phyloP scores from a whole-genome alignment of 495 filamentous ascomycete genomes.

The Halenospora varia region DNA sequence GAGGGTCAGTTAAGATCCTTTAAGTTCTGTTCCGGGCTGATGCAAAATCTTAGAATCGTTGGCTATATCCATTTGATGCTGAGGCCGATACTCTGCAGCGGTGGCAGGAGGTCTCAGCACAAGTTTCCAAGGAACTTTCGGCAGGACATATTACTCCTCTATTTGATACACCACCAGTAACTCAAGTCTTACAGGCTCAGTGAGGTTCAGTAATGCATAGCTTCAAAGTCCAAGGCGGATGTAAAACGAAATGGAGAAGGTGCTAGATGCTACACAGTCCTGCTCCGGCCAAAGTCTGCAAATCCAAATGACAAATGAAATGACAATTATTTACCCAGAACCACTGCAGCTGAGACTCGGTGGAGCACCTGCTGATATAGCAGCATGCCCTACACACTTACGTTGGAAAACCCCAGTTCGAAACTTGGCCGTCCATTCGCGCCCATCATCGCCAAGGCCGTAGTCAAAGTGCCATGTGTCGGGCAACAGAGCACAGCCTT shows the following conservation, averaged over 20 bases:
- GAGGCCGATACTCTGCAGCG: constrained; percentile 41
- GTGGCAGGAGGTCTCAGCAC: constrained; percentile 36
- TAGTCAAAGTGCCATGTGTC: constrained; percentile 1
- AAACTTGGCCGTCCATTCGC: constrained; percentile 1
- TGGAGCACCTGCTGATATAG: not conserved
- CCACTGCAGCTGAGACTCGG: not conserved
- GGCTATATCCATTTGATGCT: constrained; percentile 47
- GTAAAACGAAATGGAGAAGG: too few relatives aligned
- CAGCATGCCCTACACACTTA: not conserved
- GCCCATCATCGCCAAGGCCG: not conserved
- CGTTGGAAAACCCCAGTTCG: not conserved
- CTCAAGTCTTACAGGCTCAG: too few relatives aligned
- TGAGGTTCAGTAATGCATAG: too few relatives aligned
- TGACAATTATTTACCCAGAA: not conserved
- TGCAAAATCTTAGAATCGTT: constrained; percentile 31
- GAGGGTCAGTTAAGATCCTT: constrained; percentile 14
- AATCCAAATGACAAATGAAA: too few relatives aligned
- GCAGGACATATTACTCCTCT: constrained; percentile 38
- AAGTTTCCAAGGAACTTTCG: constrained; percentile 36
- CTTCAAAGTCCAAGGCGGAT: too few relatives aligned
- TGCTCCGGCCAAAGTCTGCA: too few relatives aligned
- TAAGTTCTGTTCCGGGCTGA: not conserved
- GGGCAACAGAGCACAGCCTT: constrained; percentile 4
- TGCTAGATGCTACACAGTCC: too few relatives aligned
- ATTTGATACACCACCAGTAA: too few relatives aligned